These are phyloP conservation scores for Priceomyces melissophilus DNA, from an alignment of 805 yeast genomes.

Conservation along the genomic window DNA sequence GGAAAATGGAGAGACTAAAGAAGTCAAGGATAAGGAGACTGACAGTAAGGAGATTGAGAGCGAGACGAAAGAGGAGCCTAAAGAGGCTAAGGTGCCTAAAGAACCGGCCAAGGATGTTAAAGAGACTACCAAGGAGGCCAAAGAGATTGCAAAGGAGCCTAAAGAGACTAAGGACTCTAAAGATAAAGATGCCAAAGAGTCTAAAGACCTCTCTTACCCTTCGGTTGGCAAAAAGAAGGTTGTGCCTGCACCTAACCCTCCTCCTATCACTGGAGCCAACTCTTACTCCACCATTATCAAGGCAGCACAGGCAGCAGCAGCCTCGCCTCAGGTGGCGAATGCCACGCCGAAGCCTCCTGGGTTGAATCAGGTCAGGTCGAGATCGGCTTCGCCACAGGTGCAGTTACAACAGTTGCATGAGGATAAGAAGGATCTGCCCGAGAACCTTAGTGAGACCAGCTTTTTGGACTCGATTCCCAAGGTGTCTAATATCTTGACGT, in stretches of 20 bases:
- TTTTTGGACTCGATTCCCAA: conserved; percentile 20
- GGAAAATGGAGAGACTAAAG: conserved; percentile 8
- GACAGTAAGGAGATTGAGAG: conserved; percentile 1
- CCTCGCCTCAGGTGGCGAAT: conserved; percentile 1
- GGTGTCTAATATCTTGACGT: conserved; percentile 28
- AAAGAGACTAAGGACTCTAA: background rate
- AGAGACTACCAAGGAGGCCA: background rate
- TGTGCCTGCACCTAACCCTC: conserved; percentile 21
- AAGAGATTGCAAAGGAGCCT: background rate
- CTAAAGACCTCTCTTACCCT: background rate
- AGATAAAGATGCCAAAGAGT: too few species aligned
- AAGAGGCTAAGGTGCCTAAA: background rate
- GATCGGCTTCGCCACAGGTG: conserved; percentile 6
- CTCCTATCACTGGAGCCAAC: conserved; percentile 18
- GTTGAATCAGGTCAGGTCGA: conserved; percentile 8
- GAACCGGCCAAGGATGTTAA: background rate
- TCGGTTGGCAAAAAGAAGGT: conserved; percentile 6
- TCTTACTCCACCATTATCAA: conserved; percentile 23
- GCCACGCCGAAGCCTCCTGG: conserved; percentile 13
- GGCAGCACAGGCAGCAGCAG: conserved; percentile 17
- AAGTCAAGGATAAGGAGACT: conserved; percentile 4
- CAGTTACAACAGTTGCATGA: background rate
- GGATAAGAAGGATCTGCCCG: conserved; percentile 6
- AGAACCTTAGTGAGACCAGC: background rate
- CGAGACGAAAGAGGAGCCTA: background rate